Evolutionary conservation across 2,329 filamentous ascomycete genomes (phyloP).

Genomic region (Lasiodiplodia citricola): DNA sequence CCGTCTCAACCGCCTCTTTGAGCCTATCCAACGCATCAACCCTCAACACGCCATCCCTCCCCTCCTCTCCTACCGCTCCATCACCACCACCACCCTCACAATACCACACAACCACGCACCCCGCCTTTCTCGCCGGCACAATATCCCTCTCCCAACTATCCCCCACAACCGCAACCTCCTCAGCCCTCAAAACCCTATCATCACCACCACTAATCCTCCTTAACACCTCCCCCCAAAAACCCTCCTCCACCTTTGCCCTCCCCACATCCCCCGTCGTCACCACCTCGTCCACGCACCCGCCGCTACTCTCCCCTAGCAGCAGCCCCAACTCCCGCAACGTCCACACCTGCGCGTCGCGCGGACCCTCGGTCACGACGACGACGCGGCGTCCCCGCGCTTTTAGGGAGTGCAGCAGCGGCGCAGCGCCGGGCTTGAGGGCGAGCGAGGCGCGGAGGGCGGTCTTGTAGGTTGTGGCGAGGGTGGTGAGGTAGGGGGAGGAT

Average conservation of each 20-base stretch:
- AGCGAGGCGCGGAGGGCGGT: conserved; percentile 36
- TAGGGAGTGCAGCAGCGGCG: conserved; percentile 43
- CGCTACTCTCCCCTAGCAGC: background rate
- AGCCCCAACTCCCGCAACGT: conserved; percentile 46
- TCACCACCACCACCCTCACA: background rate
- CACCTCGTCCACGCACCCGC: conserved; percentile 37
- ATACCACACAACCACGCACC: background rate
- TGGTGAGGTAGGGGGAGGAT: conserved; percentile 25
- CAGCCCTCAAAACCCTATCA: background rate
- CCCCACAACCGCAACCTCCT: conserved; percentile 30
- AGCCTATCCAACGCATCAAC: background rate
- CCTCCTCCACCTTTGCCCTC: conserved; percentile 38
- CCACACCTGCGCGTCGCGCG: conserved; percentile 54
- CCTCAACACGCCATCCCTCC: background rate
- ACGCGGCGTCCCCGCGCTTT: conserved; percentile 45
- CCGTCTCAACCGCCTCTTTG: background rate
- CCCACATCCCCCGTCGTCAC: conserved; percentile 42
- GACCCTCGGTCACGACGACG: conserved; percentile 54
- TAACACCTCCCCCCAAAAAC: background rate
- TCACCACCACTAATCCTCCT: background rate
- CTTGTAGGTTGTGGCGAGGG: conserved; percentile 41
- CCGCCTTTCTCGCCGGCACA: conserved; percentile 27
- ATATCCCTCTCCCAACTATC: conserved; percentile 31
- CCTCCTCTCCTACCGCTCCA: background rate
- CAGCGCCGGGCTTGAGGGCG: conserved; percentile 45